Evolutionary conservation across 441 rosid species (phyloP), one percentile per base, ranked within the genome.

Genomic region (Erodium trifolium): DNA sequence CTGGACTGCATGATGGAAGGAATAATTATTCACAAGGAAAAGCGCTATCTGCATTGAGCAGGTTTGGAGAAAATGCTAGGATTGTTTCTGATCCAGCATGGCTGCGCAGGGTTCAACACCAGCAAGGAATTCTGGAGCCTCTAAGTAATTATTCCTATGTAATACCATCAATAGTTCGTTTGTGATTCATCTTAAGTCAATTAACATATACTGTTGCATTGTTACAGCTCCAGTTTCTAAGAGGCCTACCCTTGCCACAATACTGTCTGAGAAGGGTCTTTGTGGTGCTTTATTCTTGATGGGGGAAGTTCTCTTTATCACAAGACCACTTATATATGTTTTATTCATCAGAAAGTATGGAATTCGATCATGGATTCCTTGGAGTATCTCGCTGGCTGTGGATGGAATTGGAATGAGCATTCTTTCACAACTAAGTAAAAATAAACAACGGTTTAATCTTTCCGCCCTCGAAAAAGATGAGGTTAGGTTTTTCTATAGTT

Each of bases 241-340:
- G 70, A 81, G 81, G 81, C 85, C 67, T 43, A 78, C 84, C 5
- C 78, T 90, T 41, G 84, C 87, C 3, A 75, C 71, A 64, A 71
- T 92, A 68, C 73, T 92, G 68, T 82, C 96, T 3, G 89, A 87
- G 78, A 87, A 80, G 79, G 94, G 98, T 43, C 59, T 84, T 37
- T 78, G 14, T 31, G 94, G 97, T 62, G 87, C 84, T 9, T 68
- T 92, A 51, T 85, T 78, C 83, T 75, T 86, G 65, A 72, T 84
- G 17, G 96, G 90, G 62, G 98, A 92, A 79, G 81, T 84, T 67
- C 87, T 94, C 1, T 90, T 78, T 71, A 80, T 94, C 43, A 82
- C 86, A 3, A 87, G 99, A 69, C 98, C 98, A 12, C 91, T 94
- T 66, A 83, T 92, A 34, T 92, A 92, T 73, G 97, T 94, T 73